Evolutionary conservation across 345 rosid species (phyloP), one percentile per base, ranked within the genome.

Genomic region (Citrus reticulata): DNA sequence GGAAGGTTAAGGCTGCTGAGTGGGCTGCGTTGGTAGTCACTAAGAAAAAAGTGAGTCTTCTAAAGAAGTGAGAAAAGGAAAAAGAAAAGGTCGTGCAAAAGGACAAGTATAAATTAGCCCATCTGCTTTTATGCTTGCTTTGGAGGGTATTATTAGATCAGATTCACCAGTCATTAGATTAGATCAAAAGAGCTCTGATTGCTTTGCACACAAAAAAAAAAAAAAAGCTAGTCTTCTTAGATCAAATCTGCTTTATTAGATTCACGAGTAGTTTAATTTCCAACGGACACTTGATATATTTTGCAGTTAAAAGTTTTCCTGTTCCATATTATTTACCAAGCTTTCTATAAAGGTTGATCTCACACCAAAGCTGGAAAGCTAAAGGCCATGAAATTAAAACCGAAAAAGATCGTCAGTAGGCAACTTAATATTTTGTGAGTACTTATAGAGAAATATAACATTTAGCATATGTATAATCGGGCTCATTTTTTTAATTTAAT

Each of bases 121-220:
- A 13, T 46, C 22, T 0, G 58, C 22, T 54, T 54, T 65, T n/a
- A 34, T 62, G 62, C 74, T 76, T 62, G 62, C 74, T 76, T 72
- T 59, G 4, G 27, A 39, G 27, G 42, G 14, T 37, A 77, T 79
- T 10, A 72, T 76, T 77, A 69, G 85, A 72, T 79, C 68, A 69
- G 85, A 85, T 85, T 74, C 76, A 60, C 60, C 49, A 3, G 61
- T 55, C 19, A 8, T 65, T 46, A 20, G 25, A 8, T 65, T 46
- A 20, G 25, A 46, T 70, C 78, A 81, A 77, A 81, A 77, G 74
- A 24, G 59, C 27, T 51, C 73, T 77, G 71, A 74, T 82, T 62
- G 32, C 67, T 69, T 72, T 4, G 16, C 61, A 11, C 51, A 5
- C 37, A 35, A 5, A 35, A 32, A 32, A 40, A 10, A 9, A 25